Conservation (phyloP, 352 stramenopile genomes). For the Globisporangium iwayamae region DNA sequence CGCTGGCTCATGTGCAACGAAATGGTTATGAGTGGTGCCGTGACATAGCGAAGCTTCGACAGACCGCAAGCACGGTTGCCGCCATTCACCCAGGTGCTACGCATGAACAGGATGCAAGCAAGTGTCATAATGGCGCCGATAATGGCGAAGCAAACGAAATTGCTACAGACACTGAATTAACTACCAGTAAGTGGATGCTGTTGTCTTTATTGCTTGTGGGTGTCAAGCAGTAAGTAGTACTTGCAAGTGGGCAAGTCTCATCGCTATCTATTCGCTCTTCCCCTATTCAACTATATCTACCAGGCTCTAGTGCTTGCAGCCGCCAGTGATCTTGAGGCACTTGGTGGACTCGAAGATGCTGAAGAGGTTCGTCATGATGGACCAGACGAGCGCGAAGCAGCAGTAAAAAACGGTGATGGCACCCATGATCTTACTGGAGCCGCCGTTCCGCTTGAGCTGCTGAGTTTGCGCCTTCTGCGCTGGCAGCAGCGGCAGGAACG, state of each 20-base stretch:
- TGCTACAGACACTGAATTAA: too few species aligned
- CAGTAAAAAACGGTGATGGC: slow-evolving; percentile 19
- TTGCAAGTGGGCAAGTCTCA: neutral
- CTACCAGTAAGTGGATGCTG: too few species aligned
- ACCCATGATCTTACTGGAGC: slow-evolving; percentile 15
- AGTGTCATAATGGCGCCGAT: too few species aligned
- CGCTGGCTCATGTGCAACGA: too few species aligned
- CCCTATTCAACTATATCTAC: neutral
- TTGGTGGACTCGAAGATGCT: slow-evolving; percentile 19
- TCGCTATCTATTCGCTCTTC: neutral
- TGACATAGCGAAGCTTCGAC: too few species aligned
- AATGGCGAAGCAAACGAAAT: too few species aligned
- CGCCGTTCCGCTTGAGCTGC: slow-evolving; percentile 23
- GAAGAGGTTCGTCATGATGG: slow-evolving; percentile 20
- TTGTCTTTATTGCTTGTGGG: neutral
- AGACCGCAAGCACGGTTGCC: too few species aligned
- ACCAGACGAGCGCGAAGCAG: slow-evolving; percentile 18
- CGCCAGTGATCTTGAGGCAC: slow-evolving; percentile 15
- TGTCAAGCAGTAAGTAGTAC: neutral
- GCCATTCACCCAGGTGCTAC: too few species aligned
- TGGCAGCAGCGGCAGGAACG: slow-evolving; percentile 20
- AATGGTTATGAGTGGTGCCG: too few species aligned
- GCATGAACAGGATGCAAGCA: too few species aligned
- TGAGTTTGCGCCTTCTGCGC: slow-evolving; percentile 25
- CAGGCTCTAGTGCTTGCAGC: slow-evolving; percentile 9